phyloP scores from a whole-genome alignment of 2,329 filamentous ascomycete genomes.

The Biscogniauxia sp. region DNA sequence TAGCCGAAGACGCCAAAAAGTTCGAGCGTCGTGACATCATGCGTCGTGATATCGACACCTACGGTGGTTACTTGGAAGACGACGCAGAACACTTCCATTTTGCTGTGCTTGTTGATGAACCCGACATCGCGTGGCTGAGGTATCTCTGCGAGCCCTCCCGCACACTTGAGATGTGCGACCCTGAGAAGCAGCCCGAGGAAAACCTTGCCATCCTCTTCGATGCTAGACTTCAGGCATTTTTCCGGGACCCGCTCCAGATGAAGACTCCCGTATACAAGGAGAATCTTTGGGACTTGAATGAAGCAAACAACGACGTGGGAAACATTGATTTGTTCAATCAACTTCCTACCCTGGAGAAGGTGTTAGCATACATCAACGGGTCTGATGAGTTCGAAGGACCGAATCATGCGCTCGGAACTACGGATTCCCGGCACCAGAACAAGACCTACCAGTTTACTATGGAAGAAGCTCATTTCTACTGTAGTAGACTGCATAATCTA shows the following conservation, averaged over 20 bases:
- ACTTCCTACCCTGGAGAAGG: conserved; percentile 15
- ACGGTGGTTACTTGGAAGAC: conserved; percentile 7
- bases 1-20: background rate
- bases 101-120: conserved; percentile 20
- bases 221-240: conserved; percentile 27
- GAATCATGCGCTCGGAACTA: conserved; percentile 1
- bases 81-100: background rate
- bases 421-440: conserved; percentile 23
- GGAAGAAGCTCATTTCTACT: conserved; percentile 20
- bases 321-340: background rate
- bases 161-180: conserved; percentile 28
- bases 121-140: conserved; percentile 27
- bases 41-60: conserved; percentile 7
- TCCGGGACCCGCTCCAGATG: conserved; percentile 15
- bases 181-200: conserved; percentile 19
- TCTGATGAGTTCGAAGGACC: conserved; percentile 12
- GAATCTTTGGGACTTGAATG: background rate
- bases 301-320: background rate
- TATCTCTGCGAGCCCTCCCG: conserved; percentile 29
- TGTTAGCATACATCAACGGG: conserved; percentile 29
- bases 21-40: conserved; percentile 23
- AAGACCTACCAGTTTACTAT: conserved; percentile 29
- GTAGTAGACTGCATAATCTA: conserved; percentile 14
- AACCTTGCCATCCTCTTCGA: conserved; percentile 31
- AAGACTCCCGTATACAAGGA: conserved; percentile 7